phyloP scores from a whole-genome alignment of 208 protist genomes.

The Leishmania tarentolae region DNA sequence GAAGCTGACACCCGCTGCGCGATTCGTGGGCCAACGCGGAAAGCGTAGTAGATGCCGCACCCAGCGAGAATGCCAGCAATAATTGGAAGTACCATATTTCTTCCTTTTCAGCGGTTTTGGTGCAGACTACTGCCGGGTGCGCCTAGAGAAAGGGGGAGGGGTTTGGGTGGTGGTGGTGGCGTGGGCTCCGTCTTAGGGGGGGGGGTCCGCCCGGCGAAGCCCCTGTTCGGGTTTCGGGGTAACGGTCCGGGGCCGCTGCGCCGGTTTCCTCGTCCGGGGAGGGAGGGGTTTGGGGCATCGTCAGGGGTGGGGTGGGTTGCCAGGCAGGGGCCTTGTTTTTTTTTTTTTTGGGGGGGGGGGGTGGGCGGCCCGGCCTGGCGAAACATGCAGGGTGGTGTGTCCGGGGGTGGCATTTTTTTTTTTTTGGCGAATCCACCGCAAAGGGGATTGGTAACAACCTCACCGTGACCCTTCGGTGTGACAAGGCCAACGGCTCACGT shows the following conservation, averaged over 20 bases:
- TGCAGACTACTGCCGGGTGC: not conserved
- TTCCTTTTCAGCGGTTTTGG: conserved; percentile 3
- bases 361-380: no score
- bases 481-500: not conserved
- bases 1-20: conserved; percentile 40
- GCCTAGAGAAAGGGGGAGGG: not conserved
- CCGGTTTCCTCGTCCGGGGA: no score
- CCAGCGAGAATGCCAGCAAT: conserved; percentile 45
- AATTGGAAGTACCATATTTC: conserved; percentile 44
- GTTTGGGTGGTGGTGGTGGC: not conserved
- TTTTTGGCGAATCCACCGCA: not conserved
- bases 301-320: not conserved
- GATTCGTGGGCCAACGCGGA: conserved; percentile 57
- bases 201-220: not conserved
- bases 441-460: not conserved
- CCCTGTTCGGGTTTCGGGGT: not conserved
- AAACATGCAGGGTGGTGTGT: no score
- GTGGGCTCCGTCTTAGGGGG: not conserved
- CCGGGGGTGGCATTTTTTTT: no score
- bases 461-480: not conserved
- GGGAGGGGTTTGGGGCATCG: not conserved
- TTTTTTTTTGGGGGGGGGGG: not conserved
- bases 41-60: conserved; percentile 56
- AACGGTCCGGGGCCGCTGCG: no score
- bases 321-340: no score